Percentiles rank a stretch among this genome's conserved stretches.
These are phyloP conservation scores for Apiotrichum brassicae DNA, from an alignment of 1,284 basidiomycete species.

Conservation along the genomic window DNA sequence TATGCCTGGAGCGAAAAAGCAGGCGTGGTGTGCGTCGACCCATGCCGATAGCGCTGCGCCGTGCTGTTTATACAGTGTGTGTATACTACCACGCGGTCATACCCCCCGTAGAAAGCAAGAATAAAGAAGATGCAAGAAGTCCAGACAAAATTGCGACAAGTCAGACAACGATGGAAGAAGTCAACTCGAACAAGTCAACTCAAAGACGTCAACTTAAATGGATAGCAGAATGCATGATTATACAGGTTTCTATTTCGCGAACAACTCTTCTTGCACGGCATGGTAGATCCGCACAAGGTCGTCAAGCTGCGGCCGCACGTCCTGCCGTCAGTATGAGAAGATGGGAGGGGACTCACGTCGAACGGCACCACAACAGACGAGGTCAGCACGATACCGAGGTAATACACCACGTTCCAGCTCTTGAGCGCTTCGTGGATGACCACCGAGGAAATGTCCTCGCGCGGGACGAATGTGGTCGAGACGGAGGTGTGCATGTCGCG, in stretches of 20 bases:
- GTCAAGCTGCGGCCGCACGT: constrained; percentile 20
- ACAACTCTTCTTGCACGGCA: constrained; percentile 28
- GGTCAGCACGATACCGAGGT: constrained; percentile 29
- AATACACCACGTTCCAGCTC: constrained; percentile 33
- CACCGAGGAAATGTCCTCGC: constrained; percentile 27
- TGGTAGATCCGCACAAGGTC: constrained; percentile 36
- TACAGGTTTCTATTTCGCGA: background rate
- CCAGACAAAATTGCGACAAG: too few relatives aligned
- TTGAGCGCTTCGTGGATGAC: constrained; percentile 37
- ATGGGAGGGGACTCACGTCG: constrained; percentile 22
- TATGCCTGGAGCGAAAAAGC: constrained; percentile 93
- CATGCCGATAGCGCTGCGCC: constrained; percentile 27
- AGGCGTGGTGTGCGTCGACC: constrained; percentile 80
- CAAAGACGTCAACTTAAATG: too few relatives aligned
- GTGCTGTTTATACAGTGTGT: too few relatives aligned
- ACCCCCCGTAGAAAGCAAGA: too few relatives aligned
- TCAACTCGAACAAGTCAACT: too few relatives aligned
- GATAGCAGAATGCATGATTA: too few relatives aligned
- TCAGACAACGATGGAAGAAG: too few relatives aligned
- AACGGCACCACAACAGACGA: constrained; percentile 27
- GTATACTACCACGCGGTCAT: too few relatives aligned
- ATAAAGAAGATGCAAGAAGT: too few relatives aligned
- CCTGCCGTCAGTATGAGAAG: constrained; percentile 14
- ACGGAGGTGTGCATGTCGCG: constrained; percentile 10
- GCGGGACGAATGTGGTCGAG: constrained; percentile 26